A percentile compares a stretch with the other conserved stretches of the same genome.
Evolutionary conservation across 192 early-diverging fungal genomes (phyloP).

Genomic region (Backusella circina): DNA sequence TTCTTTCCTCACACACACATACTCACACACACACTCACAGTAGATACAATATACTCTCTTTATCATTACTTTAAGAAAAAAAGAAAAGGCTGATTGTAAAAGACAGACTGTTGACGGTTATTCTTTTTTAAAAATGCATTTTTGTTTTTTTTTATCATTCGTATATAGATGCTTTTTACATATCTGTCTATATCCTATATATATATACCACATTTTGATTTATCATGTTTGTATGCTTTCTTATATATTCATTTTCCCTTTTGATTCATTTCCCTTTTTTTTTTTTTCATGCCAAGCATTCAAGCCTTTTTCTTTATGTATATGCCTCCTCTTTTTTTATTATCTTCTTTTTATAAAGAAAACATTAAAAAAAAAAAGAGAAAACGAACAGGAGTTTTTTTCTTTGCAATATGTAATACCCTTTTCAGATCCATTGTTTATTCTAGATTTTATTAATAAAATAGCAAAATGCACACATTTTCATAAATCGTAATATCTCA

Average conservation of each 20-base stretch:
- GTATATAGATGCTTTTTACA: background rate
- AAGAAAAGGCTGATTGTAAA: background rate
- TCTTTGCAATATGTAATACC: background rate
- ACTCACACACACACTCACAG: background rate
- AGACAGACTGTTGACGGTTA: slow-evolving; percentile 6
- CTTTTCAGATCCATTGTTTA: background rate
- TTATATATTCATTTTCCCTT: background rate
- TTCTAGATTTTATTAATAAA: background rate
- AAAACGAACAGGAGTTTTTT: background rate
- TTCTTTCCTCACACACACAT: slow-evolving; percentile 1
- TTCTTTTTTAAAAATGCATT: background rate
- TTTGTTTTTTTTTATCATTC: background rate
- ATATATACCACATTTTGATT: background rate
- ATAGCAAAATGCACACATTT: background rate
- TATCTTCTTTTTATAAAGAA: background rate
- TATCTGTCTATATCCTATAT: background rate
- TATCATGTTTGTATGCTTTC: background rate
- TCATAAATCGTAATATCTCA: background rate
- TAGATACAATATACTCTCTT: background rate
- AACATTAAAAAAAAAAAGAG: background rate
- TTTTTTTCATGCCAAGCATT: background rate
- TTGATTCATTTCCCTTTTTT: background rate
- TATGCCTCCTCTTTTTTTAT: slow-evolving; percentile 5
- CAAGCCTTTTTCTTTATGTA: slow-evolving; percentile 3
- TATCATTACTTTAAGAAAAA: background rate